These are phyloP conservation scores for Leccinellum rugosiceps DNA, from an alignment of 768 basidiomycete genomes.

Conservation along the genomic window DNA sequence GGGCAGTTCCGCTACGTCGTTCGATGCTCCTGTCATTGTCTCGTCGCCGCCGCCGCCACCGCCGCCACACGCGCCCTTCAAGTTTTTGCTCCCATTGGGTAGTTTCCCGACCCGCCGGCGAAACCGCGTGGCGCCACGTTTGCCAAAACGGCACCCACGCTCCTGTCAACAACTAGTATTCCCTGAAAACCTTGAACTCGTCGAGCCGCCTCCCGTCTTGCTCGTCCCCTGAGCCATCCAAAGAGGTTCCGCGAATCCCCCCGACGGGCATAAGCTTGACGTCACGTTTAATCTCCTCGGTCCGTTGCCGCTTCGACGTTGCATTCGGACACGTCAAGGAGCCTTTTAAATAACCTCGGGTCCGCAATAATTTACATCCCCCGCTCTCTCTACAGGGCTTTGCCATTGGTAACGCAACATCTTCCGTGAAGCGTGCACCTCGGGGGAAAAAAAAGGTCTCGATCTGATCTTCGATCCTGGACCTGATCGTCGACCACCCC, in stretches of 20 bases:
- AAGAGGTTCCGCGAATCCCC: not conserved
- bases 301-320: not conserved
- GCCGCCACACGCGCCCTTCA: not conserved
- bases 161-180: not conserved
- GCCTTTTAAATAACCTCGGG: slow-evolving; percentile 10
- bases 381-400: not conserved
- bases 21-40: not conserved
- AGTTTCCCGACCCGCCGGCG: not conserved
- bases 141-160: not conserved
- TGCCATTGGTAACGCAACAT: slow-evolving; percentile 14
- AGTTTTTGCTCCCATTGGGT: too few relatives aligned
- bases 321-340: slow-evolving; percentile 11
- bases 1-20: not conserved
- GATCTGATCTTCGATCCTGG: slow-evolving; percentile 31
- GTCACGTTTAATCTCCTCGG: slow-evolving; percentile 8
- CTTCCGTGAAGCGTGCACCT: slow-evolving; percentile 23
- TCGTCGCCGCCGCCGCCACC: slow-evolving; percentile 5
- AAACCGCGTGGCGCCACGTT: not conserved
- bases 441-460: slow-evolving; percentile 10
- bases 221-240: not conserved
- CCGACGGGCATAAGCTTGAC: not conserved
- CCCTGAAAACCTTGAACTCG: not conserved
- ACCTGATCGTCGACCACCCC: slow-evolving; percentile 25
- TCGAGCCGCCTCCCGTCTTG: not conserved
- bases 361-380: not conserved